These are phyloP conservation scores for Scheffersomyces insectosa DNA, from an alignment of 1,139 yeast species.

Conservation along the genomic window DNA sequence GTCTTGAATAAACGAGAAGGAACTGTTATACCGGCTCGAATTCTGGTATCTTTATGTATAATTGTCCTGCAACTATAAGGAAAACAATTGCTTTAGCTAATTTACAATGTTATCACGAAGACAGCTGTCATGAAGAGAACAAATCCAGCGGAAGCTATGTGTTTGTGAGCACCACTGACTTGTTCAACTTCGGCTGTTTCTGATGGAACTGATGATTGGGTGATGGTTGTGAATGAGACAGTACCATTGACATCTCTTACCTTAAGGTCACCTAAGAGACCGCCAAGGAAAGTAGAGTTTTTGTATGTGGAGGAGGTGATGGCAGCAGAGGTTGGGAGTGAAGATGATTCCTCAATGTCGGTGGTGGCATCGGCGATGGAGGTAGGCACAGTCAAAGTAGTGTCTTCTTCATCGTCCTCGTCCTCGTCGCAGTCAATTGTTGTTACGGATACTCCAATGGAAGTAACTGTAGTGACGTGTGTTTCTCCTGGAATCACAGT, in stretches of 20 bases:
- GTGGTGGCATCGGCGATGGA: too few species aligned
- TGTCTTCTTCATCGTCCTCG: conserved; percentile 5
- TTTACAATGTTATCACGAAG: not conserved
- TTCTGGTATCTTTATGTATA: conserved; percentile 2
- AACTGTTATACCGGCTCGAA: not conserved
- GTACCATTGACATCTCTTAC: too few species aligned
- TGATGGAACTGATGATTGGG: too few species aligned
- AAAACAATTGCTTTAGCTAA: not conserved
- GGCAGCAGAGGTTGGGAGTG: not conserved
- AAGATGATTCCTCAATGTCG: too few species aligned
- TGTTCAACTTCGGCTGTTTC: not conserved
- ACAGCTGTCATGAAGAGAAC: not conserved
- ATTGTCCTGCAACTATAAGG: conserved; percentile 23
- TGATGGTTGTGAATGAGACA: too few species aligned
- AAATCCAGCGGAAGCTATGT: not conserved
- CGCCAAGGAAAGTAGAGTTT: not conserved
- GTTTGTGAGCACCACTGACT: not conserved
- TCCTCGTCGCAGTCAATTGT: conserved; percentile 4
- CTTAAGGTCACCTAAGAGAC: not conserved
- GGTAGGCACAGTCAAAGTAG: too few species aligned
- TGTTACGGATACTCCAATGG: not conserved
- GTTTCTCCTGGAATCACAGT: not conserved
- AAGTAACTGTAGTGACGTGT: not conserved
- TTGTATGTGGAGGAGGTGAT: not conserved
- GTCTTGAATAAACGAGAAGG: not conserved